Evolutionary conservation across 2,329 filamentous ascomycete genomes (phyloP), one percentile per base, ranked within the genome.

Genomic region (Diaporthe sp.): DNA sequence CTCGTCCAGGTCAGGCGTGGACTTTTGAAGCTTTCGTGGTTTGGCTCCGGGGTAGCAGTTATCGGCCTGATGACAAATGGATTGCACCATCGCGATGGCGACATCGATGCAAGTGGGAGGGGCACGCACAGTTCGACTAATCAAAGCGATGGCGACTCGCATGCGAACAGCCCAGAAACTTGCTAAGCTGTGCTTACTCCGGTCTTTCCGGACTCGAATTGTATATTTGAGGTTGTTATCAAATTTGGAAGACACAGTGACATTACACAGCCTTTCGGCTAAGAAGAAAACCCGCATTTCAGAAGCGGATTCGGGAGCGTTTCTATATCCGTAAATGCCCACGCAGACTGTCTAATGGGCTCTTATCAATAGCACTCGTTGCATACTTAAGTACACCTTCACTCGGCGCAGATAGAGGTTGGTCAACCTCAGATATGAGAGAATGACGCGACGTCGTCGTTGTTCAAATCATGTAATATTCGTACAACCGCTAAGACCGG

Each of bases 31-130:
- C 25, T 55, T 42, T 37, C 49, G 22, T 9, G 22, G 44, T 19
- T 39, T n/a, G n/a, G 34, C 34, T 39, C 65, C 8, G 49, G n/a
- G n/a, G 55, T 10, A 22, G 22, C 10, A 61, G 12, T 51, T n/a
- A 19, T 65, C 34, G 46, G 58, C 34, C 31, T 65, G 71, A 73
- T 73, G 71, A 73, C 71, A 73, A 73, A 73, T 73, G 49, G 4
- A 55, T 65, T 28, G 71, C 51, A 65, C 55, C 58, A 73, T 73
- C 55, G 46, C 58, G 58, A 73, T 73, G 58, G 61, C 71, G 71
- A 73, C 71, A 73, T 73, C 71, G 71, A 73, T 31, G 71, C 58
- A 73, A 57, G 25, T 49, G 49, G 49, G 58, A 65, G 71, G 71
- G 71, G 71, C 37, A 57, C 12, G 37, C 46, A 42, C 39, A 13